Conservation (phyloP, 164 flowering plant species). For the Aristolochia contorta region DNA sequence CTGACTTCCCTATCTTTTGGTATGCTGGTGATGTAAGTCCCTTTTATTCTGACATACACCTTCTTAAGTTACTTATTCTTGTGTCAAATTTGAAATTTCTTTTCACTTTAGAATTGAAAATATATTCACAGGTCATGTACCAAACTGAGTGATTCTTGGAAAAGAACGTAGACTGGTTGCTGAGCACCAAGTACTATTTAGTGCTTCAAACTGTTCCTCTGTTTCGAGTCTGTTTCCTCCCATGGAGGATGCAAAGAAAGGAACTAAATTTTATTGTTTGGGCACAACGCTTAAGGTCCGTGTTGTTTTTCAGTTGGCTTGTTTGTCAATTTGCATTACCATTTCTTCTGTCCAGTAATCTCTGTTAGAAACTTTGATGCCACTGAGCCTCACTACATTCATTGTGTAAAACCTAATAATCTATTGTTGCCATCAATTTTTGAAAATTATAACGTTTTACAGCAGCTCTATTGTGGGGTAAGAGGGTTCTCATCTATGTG, state of each 20-base stretch:
- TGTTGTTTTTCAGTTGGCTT: conserved; percentile 4
- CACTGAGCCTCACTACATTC: conserved; percentile 95
- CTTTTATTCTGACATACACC: no score
- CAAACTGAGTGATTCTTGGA: conserved; percentile 92
- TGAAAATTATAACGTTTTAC: conserved; percentile 76
- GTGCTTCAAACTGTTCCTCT: conserved; percentile 76
- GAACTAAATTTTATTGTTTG: conserved; percentile 91
- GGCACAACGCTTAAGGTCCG: conserved; percentile 90
- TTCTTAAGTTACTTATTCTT: no score
- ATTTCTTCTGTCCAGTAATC: conserved; percentile 22
- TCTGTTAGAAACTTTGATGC: conserved; percentile 80
- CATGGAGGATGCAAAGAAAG: conserved; percentile 74
- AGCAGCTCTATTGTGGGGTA: conserved; percentile 98
- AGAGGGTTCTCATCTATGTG: conserved; percentile 11
- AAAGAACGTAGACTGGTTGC: conserved; percentile 98
- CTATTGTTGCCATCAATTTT: conserved; percentile 89
- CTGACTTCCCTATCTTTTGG: conserved; percentile 87
- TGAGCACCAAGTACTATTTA: conserved; percentile 87
- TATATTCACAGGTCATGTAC: conserved; percentile 72
- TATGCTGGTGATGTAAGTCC: conserved; percentile 97
- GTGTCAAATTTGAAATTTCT: no score
- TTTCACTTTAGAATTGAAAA: no score
- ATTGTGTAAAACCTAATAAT: conserved; percentile 97
- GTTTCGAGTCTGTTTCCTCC: conserved; percentile 75
- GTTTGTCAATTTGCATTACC: neutral